Base-by-base conservation (phyloP, 768 basidiomycete species). In the Leccinum broughii region DNA sequence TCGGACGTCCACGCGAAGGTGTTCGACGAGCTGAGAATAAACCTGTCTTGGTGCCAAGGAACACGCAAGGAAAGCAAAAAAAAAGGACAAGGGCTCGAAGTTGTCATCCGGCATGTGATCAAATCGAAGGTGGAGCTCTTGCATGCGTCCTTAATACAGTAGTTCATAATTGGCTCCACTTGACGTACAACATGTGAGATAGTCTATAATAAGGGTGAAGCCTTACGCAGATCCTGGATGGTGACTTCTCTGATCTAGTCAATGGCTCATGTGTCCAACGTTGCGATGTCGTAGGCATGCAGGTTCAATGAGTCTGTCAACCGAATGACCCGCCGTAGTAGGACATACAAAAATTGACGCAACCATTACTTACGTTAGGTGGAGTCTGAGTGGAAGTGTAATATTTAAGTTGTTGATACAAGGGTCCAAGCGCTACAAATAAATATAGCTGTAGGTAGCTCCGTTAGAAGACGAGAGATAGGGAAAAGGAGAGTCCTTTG, bases 11-110 rank as follows among this genome's bases (percentile, higher is more conserved):
- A 83, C 15, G 72, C 83, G 64, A 82, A 81, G 1, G 64, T 86
- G 3, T 74, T 84, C 61, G 89, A 91, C 63, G 57, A 77, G 61
- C 72, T 92, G 49, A 71, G 76, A 69, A 54, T 51, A 7, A 70
- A 71, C n/a, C 72, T 69, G 15, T 8, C 77, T 1, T 93, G 90
- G 90, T 88, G 87, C 22, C 24, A 37, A 37, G 9, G 35, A 15
- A 37, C 9, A 14, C 14, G 14, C 2, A 5, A 13, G 34, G 34
- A 35, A 37, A 15, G 35, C 44, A 11, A 30, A 9, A 10, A 10
- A 32, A 10, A 3, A 3, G 30, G 32, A 10, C 32, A 35, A 35
- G 34, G 34, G 34, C 15, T 15, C 7, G n/a, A n/a, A n/a, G 41
- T n/a, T n/a, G 34, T 35, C 13, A 13, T 13, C 5, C 13, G 9